These are phyloP conservation scores for Psilocybe mexicana DNA, from an alignment of 1,284 basidiomycete genomes.

Conservation along the genomic window DNA sequence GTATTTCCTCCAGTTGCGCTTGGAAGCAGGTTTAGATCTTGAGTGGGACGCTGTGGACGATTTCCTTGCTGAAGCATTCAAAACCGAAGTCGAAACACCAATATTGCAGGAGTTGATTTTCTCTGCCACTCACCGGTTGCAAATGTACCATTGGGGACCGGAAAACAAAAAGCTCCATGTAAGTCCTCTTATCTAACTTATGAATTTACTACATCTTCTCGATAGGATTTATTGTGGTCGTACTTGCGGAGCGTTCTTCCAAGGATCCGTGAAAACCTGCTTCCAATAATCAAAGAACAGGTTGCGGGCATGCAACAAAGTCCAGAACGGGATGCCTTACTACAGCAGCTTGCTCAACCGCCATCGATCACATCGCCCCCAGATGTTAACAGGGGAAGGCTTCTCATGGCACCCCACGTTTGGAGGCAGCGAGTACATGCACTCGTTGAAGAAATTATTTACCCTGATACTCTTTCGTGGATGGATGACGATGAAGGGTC, in stretches of 20 bases:
- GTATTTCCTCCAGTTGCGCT: constrained; percentile 19
- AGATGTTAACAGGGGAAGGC: constrained; percentile 9
- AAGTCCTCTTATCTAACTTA: neutral
- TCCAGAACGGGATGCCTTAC: constrained; percentile 13
- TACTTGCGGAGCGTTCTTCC: constrained; percentile 18
- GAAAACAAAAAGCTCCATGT: constrained; percentile 11
- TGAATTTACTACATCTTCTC: neutral
- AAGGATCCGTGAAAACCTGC: constrained; percentile 6
- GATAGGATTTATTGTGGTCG: constrained; percentile 18
- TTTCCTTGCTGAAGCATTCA: constrained; percentile 12
- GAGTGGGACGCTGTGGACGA: constrained; percentile 22
- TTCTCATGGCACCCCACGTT: constrained; percentile 19
- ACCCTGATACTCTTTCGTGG: constrained; percentile 25
- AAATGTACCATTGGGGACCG: neutral
- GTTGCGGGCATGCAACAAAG: constrained; percentile 7
- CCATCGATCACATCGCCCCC: neutral
- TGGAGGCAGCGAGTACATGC: constrained; percentile 23
- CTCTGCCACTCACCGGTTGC: constrained; percentile 12
- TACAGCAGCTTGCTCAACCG: constrained; percentile 5
- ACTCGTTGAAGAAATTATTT: constrained; percentile 24
- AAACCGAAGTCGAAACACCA: constrained; percentile 10
- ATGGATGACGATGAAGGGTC: constrained; percentile 29
- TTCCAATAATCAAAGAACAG: constrained; percentile 8
- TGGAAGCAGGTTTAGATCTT: constrained; percentile 18
- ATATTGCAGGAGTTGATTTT: constrained; percentile 12